Evolutionary conservation across 768 basidiomycete species (phyloP).

Genomic region (Clavulina sp.): DNA sequence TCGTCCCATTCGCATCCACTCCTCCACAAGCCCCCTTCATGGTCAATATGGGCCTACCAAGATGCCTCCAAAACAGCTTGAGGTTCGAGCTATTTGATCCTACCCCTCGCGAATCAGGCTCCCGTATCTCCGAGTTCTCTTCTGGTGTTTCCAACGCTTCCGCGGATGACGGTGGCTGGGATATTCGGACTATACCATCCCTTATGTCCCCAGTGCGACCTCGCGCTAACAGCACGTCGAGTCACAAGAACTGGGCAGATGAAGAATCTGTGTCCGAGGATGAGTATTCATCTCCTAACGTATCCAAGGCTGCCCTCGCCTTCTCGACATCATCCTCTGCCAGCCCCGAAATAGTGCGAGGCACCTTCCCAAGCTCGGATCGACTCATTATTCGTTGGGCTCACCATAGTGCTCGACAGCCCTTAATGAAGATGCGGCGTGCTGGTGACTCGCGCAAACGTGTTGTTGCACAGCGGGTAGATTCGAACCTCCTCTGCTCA

Average conservation of each 20-base stretch:
- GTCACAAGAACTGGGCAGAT: background rate
- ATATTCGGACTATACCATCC: background rate
- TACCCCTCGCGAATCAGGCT: background rate
- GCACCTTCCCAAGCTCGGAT: background rate
- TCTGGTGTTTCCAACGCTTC: background rate
- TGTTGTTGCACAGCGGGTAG: background rate
- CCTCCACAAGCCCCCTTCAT: background rate
- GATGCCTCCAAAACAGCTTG: background rate
- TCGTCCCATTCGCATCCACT: background rate
- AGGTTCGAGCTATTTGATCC: background rate
- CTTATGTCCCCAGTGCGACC: background rate
- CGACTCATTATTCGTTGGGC: background rate
- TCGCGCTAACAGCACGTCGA: background rate
- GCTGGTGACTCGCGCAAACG: background rate
- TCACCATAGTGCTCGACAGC: background rate
- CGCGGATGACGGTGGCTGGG: background rate
- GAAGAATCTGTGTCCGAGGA: background rate
- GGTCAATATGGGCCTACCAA: background rate
- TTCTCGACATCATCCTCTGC: background rate
- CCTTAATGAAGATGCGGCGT: background rate
- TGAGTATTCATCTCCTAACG: background rate
- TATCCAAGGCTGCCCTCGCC: background rate
- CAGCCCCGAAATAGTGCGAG: background rate
- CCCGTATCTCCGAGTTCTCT: background rate
- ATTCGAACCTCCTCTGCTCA: background rate